Evolutionary conservation across 257 asterid species (phyloP).

Genomic region (Haberlea rhodopensis): DNA sequence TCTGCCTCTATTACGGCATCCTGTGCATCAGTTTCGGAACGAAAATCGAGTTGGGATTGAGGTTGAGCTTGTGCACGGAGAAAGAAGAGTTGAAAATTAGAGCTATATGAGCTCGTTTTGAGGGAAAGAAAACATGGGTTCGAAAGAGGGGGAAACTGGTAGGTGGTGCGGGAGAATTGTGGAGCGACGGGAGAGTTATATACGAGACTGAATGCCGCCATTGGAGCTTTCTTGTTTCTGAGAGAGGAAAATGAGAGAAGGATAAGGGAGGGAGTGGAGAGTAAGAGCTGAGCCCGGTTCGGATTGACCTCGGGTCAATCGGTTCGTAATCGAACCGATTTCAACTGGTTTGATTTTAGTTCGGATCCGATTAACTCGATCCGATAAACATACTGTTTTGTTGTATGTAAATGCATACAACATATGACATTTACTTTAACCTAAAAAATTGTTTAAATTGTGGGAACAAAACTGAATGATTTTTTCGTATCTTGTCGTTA

Average conservation of each 20-base stretch:
- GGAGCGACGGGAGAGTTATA: slow-evolving; percentile 31
- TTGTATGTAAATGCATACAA: too few relatives aligned
- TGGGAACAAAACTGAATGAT: too few relatives aligned
- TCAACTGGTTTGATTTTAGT: too few relatives aligned
- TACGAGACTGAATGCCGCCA: slow-evolving; percentile 36
- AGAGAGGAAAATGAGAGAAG: background rate
- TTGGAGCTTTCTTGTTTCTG: slow-evolving; percentile 9
- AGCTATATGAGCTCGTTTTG: slow-evolving; percentile 28
- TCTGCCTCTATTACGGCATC: slow-evolving; percentile 28
- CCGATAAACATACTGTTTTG: too few relatives aligned
- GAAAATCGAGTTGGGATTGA: slow-evolving; percentile 33
- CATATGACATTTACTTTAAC: too few relatives aligned
- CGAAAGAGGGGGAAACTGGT: slow-evolving; percentile 15
- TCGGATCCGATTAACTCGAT: too few relatives aligned
- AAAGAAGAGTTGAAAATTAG: slow-evolving; percentile 36
- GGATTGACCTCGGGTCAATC: too few relatives aligned
- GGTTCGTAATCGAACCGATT: too few relatives aligned
- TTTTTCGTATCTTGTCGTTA: too few relatives aligned
- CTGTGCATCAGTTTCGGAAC: slow-evolving; percentile 23
- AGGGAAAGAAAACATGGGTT: slow-evolving; percentile 26
- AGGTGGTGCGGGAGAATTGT: slow-evolving; percentile 20
- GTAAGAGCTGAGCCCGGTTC: too few relatives aligned
- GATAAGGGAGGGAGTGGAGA: slow-evolving; percentile 5
- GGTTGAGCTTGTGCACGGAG: slow-evolving; percentile 17
- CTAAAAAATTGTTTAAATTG: too few relatives aligned